These are phyloP conservation scores for Penicillium sp. DNA, from an alignment of 2,329 filamentous ascomycete species.

Conservation along the genomic window DNA sequence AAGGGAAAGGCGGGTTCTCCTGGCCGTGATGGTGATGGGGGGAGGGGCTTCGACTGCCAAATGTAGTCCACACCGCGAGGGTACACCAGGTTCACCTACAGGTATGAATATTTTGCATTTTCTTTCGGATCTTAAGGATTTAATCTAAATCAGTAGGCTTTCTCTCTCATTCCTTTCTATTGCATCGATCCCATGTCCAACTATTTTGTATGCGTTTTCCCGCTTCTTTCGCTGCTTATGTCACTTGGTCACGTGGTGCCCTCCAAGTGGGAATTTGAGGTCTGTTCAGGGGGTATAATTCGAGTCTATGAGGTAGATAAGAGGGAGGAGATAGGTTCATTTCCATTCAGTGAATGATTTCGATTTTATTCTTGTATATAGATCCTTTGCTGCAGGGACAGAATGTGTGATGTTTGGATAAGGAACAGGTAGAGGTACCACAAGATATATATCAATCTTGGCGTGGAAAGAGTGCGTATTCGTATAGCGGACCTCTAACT, in stretches of 20 bases:
- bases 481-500: no score
- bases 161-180: neutral
- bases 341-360: neutral
- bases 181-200: neutral
- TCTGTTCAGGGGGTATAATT: neutral
- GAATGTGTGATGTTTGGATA: no score
- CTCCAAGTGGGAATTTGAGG: neutral
- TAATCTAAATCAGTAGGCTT: neutral
- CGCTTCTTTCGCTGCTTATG: slow-evolving; percentile 27
- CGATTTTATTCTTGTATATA: no score
- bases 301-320: neutral
- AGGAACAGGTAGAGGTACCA: no score
- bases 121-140: neutral
- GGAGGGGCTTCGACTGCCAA: slow-evolving; percentile 13
- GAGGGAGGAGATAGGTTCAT: neutral
- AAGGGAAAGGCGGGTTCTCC: slow-evolving; percentile 34
- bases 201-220: slow-evolving; percentile 25
- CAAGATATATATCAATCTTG: no score
- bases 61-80: neutral
- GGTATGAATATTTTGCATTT: neutral
- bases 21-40: slow-evolving; percentile 33
- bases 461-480: no score
- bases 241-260: slow-evolving; percentile 18
- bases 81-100: neutral
- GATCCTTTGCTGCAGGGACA: no score